phyloP scores from a whole-genome alignment of 2,329 filamentous ascomycete genomes.

The Curvularia sp. region DNA sequence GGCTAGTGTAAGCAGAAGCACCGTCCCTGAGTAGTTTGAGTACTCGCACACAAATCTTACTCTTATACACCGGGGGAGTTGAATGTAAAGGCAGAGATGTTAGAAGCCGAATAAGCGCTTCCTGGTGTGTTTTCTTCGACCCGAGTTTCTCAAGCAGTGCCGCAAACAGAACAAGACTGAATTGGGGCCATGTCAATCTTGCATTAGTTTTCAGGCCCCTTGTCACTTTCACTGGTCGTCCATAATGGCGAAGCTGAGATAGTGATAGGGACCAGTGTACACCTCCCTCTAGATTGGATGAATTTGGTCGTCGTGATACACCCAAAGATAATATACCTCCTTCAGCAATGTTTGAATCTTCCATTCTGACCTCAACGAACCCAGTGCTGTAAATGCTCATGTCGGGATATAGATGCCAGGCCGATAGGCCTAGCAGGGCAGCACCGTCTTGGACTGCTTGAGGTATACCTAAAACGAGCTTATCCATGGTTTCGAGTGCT shows the following conservation, averaged over 20 bases:
- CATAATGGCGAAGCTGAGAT: not conserved
- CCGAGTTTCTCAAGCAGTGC: not conserved
- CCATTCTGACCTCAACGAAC: not conserved
- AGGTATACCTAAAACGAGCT: not conserved
- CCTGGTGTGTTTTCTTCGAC: not conserved
- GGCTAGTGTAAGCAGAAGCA: not conserved
- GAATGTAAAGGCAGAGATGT: not conserved
- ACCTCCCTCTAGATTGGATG: not conserved
- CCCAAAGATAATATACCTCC: not conserved
- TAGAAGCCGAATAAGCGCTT: not conserved
- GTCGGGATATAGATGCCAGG: constrained; percentile 31
- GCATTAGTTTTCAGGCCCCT: not conserved
- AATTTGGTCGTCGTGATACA: not conserved
- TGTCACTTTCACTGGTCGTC: not conserved
- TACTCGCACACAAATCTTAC: too few relatives aligned
- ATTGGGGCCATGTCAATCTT: not conserved
- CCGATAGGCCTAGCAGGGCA: constrained; percentile 16
- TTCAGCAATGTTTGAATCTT: not conserved
- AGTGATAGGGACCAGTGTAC: not conserved
- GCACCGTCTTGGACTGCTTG: constrained; percentile 15
- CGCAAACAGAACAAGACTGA: not conserved
- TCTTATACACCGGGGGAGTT: too few relatives aligned
- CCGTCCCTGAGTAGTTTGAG: not conserved
- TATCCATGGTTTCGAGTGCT: not conserved
- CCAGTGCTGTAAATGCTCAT: constrained; percentile 8